phyloP scores from a whole-genome alignment of 2,329 filamentous ascomycete species.

The Aspergillus fijiensis region DNA sequence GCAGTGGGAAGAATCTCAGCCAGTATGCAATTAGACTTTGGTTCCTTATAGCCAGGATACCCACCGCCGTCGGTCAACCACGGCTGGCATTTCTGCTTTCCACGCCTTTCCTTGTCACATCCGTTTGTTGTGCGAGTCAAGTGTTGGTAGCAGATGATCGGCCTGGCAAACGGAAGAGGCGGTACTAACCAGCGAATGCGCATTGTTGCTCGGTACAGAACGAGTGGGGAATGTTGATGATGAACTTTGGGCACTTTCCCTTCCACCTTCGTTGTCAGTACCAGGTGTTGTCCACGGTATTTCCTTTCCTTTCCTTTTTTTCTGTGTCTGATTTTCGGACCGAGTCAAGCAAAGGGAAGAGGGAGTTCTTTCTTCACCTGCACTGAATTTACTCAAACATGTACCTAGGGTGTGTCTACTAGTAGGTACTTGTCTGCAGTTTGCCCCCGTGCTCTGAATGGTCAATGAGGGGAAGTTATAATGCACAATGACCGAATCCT shows the following conservation, averaged over 20 bases:
- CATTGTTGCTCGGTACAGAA: background rate
- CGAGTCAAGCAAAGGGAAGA: background rate
- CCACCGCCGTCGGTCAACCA: background rate
- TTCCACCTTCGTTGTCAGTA: background rate
- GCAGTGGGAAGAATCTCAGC: too few relatives aligned
- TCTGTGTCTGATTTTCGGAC: background rate
- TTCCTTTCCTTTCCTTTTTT: background rate
- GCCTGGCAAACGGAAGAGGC: background rate
- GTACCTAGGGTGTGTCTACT: background rate
- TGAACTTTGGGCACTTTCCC: background rate
- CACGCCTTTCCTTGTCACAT: background rate
- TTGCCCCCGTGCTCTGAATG: background rate
- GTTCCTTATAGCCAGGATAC: background rate
- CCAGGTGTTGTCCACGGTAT: too few relatives aligned
- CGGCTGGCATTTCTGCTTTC: background rate
- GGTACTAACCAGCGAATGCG: background rate
- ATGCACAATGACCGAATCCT: slow-evolving; percentile 4
- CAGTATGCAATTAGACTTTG: background rate
- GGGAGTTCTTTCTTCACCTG: background rate
- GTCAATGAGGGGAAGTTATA: background rate
- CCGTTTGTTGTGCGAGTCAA: background rate
- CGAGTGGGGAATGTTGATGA: background rate
- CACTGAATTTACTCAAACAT: too few relatives aligned
- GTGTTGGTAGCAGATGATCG: background rate
- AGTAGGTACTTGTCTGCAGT: background rate